These are phyloP conservation scores for Epichloe aotearoae DNA, from an alignment of 2,329 filamentous ascomycete genomes.

Conservation along the genomic window DNA sequence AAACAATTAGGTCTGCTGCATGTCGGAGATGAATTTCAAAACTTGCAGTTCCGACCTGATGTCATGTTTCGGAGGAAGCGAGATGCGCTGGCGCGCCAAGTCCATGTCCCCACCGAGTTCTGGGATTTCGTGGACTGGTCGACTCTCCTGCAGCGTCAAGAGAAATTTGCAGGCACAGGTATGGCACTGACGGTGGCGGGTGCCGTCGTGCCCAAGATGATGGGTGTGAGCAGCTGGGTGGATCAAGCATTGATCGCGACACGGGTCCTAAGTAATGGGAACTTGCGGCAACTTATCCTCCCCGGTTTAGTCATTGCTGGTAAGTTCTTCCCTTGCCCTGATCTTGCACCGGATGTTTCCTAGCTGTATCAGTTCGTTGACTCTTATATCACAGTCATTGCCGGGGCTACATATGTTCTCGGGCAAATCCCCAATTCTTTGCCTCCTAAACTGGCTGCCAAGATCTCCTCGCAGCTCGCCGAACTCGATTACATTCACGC, in stretches of 20 bases:
- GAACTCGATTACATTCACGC: slow-evolving; percentile 85
- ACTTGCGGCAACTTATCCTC: slow-evolving; percentile 65
- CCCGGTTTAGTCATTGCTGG: slow-evolving; percentile 68
- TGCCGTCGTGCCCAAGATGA: slow-evolving; percentile 65
- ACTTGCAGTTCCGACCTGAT: slow-evolving; percentile 78
- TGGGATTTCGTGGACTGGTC: slow-evolving; percentile 88
- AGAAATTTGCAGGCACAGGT: slow-evolving; percentile 86
- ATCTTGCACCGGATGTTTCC: neutral
- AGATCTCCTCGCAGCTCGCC: slow-evolving; percentile 68
- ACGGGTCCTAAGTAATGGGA: slow-evolving; percentile 70
- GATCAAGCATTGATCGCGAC: slow-evolving; percentile 73
- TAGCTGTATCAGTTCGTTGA: neutral
- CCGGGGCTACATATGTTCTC: slow-evolving; percentile 68
- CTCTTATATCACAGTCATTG: slow-evolving; percentile 38
- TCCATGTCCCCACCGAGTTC: slow-evolving; percentile 77
- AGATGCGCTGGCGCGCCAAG: slow-evolving; percentile 69
- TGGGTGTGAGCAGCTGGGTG: slow-evolving; percentile 79
- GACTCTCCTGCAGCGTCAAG: slow-evolving; percentile 73
- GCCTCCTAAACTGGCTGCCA: slow-evolving; percentile 69
- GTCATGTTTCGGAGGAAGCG: slow-evolving; percentile 85
- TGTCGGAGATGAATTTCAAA: slow-evolving; percentile 73
- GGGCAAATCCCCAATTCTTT: slow-evolving; percentile 81
- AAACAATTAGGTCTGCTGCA: slow-evolving; percentile 81
- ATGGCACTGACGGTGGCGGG: slow-evolving; percentile 89
- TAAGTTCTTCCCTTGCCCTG: slow-evolving; percentile 33